Percentiles rank a stretch among this genome's conserved stretches.
Conservation (phyloP, 345 rosid genomes). For the Aethionema arabicum region DNA sequence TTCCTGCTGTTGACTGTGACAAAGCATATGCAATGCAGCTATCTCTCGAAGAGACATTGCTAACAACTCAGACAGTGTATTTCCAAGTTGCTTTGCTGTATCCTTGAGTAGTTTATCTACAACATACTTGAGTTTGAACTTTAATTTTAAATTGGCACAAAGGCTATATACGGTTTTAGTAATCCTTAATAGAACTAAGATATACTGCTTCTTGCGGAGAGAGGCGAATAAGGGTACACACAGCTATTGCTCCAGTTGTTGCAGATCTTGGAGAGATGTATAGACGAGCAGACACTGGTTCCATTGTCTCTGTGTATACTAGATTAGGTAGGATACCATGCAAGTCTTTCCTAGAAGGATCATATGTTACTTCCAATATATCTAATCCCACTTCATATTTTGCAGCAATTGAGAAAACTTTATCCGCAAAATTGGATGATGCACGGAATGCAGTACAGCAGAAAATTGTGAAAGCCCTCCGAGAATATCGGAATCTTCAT, state of each 20-base stretch:
- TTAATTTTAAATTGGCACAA: constrained; percentile 22
- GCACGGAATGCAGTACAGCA: constrained; percentile 71
- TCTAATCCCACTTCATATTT: constrained; percentile 28
- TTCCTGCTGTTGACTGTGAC: constrained; percentile 98
- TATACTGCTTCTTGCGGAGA: constrained; percentile 99
- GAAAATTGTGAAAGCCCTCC: constrained; percentile 86
- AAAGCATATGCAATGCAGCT: constrained; percentile 98
- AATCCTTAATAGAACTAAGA: constrained; percentile 63
- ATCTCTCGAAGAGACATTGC: constrained; percentile 88
- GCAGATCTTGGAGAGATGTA: constrained; percentile 96
- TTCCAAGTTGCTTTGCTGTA: constrained; percentile 99
- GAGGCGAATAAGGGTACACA: constrained; percentile 98
- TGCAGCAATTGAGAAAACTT: constrained; percentile 93
- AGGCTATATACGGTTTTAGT: constrained; percentile 16
- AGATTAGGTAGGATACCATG: constrained; percentile 66
- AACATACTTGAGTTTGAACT: constrained; percentile 16
- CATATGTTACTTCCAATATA: constrained; percentile 26
- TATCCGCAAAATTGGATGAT: constrained; percentile 89
- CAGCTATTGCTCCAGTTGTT: constrained; percentile 87
- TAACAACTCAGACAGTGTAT: constrained; percentile 83
- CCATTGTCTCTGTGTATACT: constrained; percentile 76
- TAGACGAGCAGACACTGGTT: constrained; percentile 88
- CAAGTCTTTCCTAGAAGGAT: constrained; percentile 15
- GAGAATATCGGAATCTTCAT: constrained; percentile 84
- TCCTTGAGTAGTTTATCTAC: constrained; percentile 53